Conservation (phyloP, 169 alveolate species). For the Amoebophrya sp. region DNA sequence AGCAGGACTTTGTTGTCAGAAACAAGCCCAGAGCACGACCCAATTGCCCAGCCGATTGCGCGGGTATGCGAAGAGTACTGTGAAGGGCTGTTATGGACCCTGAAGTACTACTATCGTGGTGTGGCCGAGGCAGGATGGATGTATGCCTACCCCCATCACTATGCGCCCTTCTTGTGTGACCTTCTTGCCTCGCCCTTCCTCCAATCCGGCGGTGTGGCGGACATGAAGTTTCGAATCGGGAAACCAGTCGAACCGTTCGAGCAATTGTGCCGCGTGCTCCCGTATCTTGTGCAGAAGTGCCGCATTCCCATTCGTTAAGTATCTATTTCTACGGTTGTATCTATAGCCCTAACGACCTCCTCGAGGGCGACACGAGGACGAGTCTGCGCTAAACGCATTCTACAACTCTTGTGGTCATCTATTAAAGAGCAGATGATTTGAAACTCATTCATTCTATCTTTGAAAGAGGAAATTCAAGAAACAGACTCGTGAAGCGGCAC, state of each 20-base stretch:
- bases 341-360: too few relatives aligned
- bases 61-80: not conserved
- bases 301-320: too few relatives aligned
- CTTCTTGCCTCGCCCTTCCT: not conserved
- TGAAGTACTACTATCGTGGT: conserved; percentile 48
- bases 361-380: too few relatives aligned
- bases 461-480: too few relatives aligned
- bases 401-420: too few relatives aligned
- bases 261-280: not conserved
- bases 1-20: not conserved
- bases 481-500: too few relatives aligned
- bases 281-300: too few relatives aligned
- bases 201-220: not conserved
- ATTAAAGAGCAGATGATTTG: too few relatives aligned
- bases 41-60: not conserved
- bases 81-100: not conserved
- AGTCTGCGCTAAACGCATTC: too few relatives aligned
- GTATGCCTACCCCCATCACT: conserved; percentile 83
- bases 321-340: too few relatives aligned
- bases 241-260: not conserved
- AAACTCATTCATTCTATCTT: too few relatives aligned
- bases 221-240: not conserved
- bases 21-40: not conserved
- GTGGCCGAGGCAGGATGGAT: conserved; percentile 78
- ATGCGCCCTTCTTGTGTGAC: not conserved